phyloP scores from a whole-genome alignment of 306 rosid genomes.

The Quercus bicolor region DNA sequence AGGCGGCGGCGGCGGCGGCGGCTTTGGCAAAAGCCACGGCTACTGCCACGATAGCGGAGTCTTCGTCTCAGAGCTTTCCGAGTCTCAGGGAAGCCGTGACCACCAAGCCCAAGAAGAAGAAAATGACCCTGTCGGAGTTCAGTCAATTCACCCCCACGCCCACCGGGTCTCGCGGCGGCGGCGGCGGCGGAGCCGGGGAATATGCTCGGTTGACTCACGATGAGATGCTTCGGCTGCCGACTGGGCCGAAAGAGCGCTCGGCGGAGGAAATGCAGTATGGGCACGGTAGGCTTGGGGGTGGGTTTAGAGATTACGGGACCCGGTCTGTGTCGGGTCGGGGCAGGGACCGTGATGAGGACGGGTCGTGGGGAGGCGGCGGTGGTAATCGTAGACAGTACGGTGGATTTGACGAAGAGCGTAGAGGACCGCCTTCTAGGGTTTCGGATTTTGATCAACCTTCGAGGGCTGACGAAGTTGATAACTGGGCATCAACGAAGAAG shows the following conservation, averaged over 20 bases:
- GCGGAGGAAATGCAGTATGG: conserved; percentile 69
- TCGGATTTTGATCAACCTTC: conserved; percentile 85
- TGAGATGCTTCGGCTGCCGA: conserved; percentile 82
- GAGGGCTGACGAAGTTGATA: conserved; percentile 94
- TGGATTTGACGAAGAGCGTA: conserved; percentile 84
- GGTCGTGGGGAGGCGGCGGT: conserved; percentile 68
- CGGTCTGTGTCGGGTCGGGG: conserved; percentile 34
- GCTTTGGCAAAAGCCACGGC: neutral
- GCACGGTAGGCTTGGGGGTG: conserved; percentile 54
- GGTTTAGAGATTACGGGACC: conserved; percentile 60
- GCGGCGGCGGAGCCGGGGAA: neutral
- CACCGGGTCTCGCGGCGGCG: conserved; percentile 13
- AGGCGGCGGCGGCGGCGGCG: conserved; percentile 28
- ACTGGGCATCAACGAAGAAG: conserved; percentile 74
- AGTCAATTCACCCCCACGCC: conserved; percentile 2
- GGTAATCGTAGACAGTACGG: conserved; percentile 22
- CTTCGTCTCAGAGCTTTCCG: conserved; percentile 58
- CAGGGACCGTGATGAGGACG: conserved; percentile 64
- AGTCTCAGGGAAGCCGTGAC: conserved; percentile 71
- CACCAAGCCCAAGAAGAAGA: conserved; percentile 77
- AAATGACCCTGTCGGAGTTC: conserved; percentile 49
- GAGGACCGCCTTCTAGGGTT: conserved; percentile 76
- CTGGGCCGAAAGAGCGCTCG: conserved; percentile 77
- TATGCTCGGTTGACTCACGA: conserved; percentile 52
- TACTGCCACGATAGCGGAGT: conserved; percentile 6